Conservation (phyloP, 2,329 filamentous ascomycete genomes). For the Beauveria rudraprayagi region DNA sequence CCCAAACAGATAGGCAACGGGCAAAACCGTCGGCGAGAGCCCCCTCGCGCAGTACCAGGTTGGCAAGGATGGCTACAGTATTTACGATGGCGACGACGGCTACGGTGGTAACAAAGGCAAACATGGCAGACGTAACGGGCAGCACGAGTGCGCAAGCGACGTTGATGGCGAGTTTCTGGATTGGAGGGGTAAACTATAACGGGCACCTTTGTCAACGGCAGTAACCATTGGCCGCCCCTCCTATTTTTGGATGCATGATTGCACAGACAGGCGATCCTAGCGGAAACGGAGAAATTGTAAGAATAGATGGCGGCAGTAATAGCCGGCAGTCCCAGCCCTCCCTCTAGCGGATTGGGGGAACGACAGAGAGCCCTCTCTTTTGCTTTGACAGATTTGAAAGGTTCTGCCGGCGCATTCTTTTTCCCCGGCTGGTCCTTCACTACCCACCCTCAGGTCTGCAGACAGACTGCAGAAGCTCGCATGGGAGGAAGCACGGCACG, state of each 20-base stretch:
- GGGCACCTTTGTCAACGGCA: slow-evolving; percentile 1
- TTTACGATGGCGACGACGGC: no score
- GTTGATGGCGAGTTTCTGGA: neutral
- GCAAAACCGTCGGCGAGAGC: neutral
- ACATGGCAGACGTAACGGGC: no score
- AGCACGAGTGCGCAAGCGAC: no score
- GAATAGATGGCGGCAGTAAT: no score
- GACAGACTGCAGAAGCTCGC: neutral
- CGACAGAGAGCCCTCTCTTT: neutral
- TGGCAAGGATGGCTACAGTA: neutral
- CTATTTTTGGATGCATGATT: neutral
- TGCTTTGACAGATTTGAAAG: neutral
- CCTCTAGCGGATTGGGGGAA: no score
- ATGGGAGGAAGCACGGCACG: neutral
- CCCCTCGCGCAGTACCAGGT: neutral
- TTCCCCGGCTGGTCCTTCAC: no score
- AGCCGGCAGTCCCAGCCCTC: no score
- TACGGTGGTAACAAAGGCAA: neutral
- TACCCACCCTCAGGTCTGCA: neutral
- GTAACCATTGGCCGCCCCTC: neutral
- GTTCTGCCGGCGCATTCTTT: neutral
- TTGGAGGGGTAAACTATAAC: neutral
- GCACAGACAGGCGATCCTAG: neutral
- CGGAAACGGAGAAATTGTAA: no score
- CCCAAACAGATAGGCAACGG: neutral